Base-by-base conservation (phyloP, 257 asterid genomes). In the Lycium ferocissimum region DNA sequence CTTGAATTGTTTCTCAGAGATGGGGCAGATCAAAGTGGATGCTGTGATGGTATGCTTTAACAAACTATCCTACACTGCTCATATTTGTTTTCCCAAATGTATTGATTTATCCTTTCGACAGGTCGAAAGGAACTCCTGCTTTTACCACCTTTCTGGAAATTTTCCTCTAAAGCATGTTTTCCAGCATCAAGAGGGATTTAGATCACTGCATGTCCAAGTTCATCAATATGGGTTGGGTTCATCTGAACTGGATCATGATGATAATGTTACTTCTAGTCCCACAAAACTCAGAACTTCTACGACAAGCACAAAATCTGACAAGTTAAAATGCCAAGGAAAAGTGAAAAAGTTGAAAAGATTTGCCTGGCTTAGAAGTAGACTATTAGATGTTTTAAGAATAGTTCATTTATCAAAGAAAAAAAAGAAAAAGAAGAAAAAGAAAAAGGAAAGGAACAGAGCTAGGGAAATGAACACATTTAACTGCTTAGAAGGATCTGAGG, bases 1-100 rank as follows among this genome's bases (percentile, higher is more conserved):
- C 87, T 90, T 89, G 83, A 90, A 83, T 91, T 94, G 95, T 87
- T 94, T 91, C 89, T 97, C 93, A 0, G 89, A 90, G 71, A 45
- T 86, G 62, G 95, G 97, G 61, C 83, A 76, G 63, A 90, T 94
- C 56, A 85, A 56, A 51, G 93, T 90, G 20, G 66, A 84, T 37
- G 83, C 86, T 38, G 18, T 94, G 69, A 87, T 85, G 95, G 98
- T 94, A 88, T 65, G 89, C 83, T 83, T 57, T 35, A 70, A 9
- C 33, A 26, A 26, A 26, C 53, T 54, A 26, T 56, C 78, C 13
- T 69, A 47, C 38, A 35, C 49, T 73, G 11, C 7, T 69, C 51
- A 0, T 51, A 22, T 18, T 6, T 51, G 15, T 49, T 40, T 53
- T 70, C 65, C 71, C 57, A 72, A 69, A 69, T 51, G 13, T 13